These are phyloP conservation scores for Leptomonas seymouri DNA, from an alignment of 208 protist species.

Conservation along the genomic window DNA sequence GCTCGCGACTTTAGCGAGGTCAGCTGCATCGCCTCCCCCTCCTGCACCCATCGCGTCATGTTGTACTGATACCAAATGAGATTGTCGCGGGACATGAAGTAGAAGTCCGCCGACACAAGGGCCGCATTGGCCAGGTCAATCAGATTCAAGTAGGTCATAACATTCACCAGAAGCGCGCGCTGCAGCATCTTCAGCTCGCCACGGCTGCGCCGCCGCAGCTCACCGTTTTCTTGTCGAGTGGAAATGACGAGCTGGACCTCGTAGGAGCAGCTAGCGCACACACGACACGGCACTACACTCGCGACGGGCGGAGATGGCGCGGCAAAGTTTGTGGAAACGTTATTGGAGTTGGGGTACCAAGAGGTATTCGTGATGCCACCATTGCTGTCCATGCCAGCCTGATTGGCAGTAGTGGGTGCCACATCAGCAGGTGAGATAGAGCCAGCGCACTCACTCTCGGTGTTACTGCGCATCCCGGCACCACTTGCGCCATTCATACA, in stretches of 20 bases:
- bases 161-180: constrained; percentile 69
- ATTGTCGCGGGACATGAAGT: constrained; percentile 87
- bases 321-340: not conserved
- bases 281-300: constrained; percentile 26
- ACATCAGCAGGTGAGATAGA: no score
- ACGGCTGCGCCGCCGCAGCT: constrained; percentile 69
- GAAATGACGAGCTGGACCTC: constrained; percentile 85
- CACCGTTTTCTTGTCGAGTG: constrained; percentile 62
- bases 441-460: no score
- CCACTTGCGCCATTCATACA: no score
- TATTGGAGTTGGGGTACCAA: not conserved
- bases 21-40: constrained; percentile 45
- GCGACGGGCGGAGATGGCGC: not conserved
- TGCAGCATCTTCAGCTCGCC: constrained; percentile 89
- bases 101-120: constrained; percentile 82
- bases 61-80: constrained; percentile 90
- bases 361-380: no score
- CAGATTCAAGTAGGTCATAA: constrained; percentile 70
- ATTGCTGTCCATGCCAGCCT: no score
- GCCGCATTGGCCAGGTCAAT: constrained; percentile 56
- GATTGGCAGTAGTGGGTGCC: no score
- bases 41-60: constrained; percentile 62
- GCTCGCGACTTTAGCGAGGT: constrained; percentile 24
- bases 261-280: constrained; percentile 78
- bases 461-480: no score